These are phyloP conservation scores for Diaporthe sp. DNA, from an alignment of 2,329 filamentous ascomycete species.

Conservation along the genomic window DNA sequence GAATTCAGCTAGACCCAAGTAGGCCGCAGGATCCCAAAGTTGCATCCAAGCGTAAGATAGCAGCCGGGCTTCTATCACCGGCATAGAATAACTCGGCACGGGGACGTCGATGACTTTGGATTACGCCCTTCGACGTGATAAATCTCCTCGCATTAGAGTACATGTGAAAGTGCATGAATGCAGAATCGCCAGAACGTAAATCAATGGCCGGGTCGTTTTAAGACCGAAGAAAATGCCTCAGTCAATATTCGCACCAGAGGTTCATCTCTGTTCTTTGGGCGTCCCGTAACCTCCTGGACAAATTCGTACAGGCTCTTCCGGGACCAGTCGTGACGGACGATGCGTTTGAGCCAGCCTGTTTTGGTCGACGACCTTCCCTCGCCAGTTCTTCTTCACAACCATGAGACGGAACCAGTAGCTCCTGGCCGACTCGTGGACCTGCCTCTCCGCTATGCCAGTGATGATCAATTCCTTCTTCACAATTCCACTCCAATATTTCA, in stretches of 20 bases:
- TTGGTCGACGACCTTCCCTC: neutral
- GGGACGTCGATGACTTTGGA: neutral
- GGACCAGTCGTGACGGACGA: neutral
- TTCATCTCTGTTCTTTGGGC: neutral
- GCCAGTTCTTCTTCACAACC: neutral
- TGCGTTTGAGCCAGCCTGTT: neutral
- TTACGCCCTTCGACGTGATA: neutral
- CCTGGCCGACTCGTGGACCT: neutral
- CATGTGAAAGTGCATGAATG: neutral
- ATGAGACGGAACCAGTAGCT: conserved; percentile 7
- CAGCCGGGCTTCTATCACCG: neutral
- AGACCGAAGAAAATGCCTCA: neutral
- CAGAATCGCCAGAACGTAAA: fast-evolving
- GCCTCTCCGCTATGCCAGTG: neutral
- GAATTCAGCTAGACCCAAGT: neutral
- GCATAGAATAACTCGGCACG: neutral
- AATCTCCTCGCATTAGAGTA: neutral
- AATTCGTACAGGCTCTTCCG: neutral
- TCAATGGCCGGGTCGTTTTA: fast-evolving
- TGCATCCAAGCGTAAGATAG: neutral
- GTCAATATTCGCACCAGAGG: neutral
- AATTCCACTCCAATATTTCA: neutral
- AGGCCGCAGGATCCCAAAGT: neutral
- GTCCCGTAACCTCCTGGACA: neutral
- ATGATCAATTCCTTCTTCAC: neutral